These are phyloP conservation scores for Trichoderma hamatum DNA, from an alignment of 2,329 filamentous ascomycete species.

Conservation along the genomic window DNA sequence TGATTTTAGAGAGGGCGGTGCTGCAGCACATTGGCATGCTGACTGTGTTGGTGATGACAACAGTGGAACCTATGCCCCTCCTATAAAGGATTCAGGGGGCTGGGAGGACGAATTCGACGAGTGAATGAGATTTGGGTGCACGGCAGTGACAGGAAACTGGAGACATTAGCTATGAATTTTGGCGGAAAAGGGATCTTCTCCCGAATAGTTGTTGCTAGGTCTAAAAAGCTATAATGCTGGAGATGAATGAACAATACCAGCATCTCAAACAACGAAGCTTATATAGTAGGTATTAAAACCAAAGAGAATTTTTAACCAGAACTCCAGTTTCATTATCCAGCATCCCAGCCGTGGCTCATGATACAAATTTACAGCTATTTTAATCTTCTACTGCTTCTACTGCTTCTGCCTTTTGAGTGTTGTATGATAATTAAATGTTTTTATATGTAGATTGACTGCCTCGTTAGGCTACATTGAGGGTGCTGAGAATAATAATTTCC, in stretches of 20 bases:
- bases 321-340: too few relatives aligned
- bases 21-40: background rate
- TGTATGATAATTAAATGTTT: too few relatives aligned
- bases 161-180: background rate
- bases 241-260: background rate
- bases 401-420: too few relatives aligned
- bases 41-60: background rate
- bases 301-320: too few relatives aligned
- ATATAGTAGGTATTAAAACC: too few relatives aligned
- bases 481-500: background rate
- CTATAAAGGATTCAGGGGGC: background rate
- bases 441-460: too few relatives aligned
- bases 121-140: background rate
- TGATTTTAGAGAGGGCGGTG: conserved; percentile 23
- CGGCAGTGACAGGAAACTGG: background rate
- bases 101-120: background rate
- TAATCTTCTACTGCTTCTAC: too few relatives aligned
- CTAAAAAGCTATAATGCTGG: background rate
- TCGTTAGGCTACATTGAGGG: too few relatives aligned
- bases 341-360: too few relatives aligned
- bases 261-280: background rate
- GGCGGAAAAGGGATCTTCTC: background rate
- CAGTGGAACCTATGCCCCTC: background rate
- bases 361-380: too few relatives aligned
- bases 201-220: background rate